Evolutionary conservation across 2,329 filamentous ascomycete species (phyloP).

Genomic region (Penicillium glabrum): DNA sequence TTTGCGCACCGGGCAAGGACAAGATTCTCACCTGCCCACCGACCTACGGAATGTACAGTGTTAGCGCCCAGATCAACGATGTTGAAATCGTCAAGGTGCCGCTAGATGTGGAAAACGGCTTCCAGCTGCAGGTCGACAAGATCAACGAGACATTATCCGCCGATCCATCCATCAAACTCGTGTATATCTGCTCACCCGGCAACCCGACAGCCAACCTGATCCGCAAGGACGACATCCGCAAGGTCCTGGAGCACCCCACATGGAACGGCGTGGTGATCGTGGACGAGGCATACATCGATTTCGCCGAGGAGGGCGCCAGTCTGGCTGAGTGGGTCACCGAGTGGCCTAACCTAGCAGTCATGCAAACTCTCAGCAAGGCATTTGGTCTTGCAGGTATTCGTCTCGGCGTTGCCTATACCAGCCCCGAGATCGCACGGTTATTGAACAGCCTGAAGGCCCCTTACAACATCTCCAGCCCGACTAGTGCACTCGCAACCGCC

Average conservation of each 20-base stretch:
- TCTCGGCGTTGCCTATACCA: slow-evolving; percentile 80
- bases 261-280: slow-evolving; percentile 95
- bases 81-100: slow-evolving; percentile 84
- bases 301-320: slow-evolving; percentile 74
- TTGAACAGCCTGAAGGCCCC: slow-evolving; percentile 94
- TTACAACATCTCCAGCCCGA: slow-evolving; percentile 91
- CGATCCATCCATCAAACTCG: slow-evolving; percentile 73
- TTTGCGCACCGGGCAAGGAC: slow-evolving; percentile 83
- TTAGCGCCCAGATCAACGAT: slow-evolving; percentile 93
- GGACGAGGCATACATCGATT: slow-evolving; percentile 97
- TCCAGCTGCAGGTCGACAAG: slow-evolving; percentile 69
- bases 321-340: slow-evolving; percentile 89
- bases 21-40: slow-evolving; percentile 93
- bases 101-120: slow-evolving; percentile 68
- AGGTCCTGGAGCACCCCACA: slow-evolving; percentile 76
- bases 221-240: slow-evolving; percentile 69
- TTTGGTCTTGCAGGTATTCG: slow-evolving; percentile 95
- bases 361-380: slow-evolving; percentile 98
- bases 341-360: slow-evolving; percentile 92
- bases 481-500: slow-evolving; percentile 73
- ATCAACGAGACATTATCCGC: slow-evolving; percentile 66
- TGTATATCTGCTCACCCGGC: slow-evolving; percentile 91
- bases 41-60: slow-evolving; percentile 97
- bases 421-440: slow-evolving; percentile 70
- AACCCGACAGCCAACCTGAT: slow-evolving; percentile 87